phyloP scores from a whole-genome alignment of 2,329 filamentous ascomycete species.

The Hypoxylon sp. region DNA sequence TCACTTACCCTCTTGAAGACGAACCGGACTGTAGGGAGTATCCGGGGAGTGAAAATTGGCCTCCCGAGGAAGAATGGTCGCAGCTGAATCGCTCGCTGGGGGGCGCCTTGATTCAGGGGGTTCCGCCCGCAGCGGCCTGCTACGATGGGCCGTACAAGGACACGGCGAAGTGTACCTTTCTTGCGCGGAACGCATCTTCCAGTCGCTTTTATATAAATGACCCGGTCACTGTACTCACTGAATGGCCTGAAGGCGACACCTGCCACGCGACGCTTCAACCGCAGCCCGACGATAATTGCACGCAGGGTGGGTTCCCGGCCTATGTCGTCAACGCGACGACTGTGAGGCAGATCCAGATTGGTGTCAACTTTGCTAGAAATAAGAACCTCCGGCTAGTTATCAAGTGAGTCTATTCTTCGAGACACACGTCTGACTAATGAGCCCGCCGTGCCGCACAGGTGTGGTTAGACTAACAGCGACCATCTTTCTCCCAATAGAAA shows the following conservation, averaged over 20 bases:
- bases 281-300: conserved; percentile 50
- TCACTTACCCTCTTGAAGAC: conserved; percentile 45
- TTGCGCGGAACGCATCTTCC: conserved; percentile 51
- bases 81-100: conserved; percentile 51
- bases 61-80: conserved; percentile 51
- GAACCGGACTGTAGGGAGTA: conserved; percentile 52
- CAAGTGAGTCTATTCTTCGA: conserved; percentile 50
- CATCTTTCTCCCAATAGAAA: conserved; percentile 54
- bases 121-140: conserved; percentile 54
- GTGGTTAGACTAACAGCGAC: background rate
- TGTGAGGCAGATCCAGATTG: conserved; percentile 58
- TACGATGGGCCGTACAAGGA: conserved; percentile 52
- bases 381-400: conserved; percentile 57
- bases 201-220: conserved; percentile 54
- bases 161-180: conserved; percentile 50
- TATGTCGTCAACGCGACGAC: conserved; percentile 59
- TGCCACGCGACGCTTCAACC: conserved; percentile 52
- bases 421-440: background rate
- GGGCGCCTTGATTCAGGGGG: conserved; percentile 54
- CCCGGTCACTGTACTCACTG: conserved; percentile 53
- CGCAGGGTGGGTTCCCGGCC: conserved; percentile 56
- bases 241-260: conserved; percentile 57
- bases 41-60: conserved; percentile 53
- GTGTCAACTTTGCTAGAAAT: conserved; percentile 60
- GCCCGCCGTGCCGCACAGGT: background rate